Conservation (phyloP, 2,329 filamentous ascomycete genomes). For the Fusarium siculi region DNA sequence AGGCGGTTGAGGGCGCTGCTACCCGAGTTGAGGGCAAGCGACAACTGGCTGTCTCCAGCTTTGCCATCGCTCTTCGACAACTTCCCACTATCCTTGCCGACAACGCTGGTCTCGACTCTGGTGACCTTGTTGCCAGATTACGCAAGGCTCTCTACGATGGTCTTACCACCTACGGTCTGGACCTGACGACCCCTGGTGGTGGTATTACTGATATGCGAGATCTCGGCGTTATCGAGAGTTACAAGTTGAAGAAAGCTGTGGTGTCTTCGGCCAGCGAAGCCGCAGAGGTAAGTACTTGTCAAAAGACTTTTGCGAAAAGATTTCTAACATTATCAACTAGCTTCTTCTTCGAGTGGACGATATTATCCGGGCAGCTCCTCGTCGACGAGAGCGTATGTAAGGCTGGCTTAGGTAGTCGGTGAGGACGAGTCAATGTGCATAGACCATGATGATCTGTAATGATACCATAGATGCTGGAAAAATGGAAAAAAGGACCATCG, state of each 20-base stretch:
- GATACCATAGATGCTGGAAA: conserved; percentile 51
- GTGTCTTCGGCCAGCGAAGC: conserved; percentile 96
- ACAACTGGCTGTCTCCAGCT: conserved; percentile 90
- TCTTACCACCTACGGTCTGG: conserved; percentile 89
- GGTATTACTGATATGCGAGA: conserved; percentile 97
- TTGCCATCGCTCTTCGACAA: conserved; percentile 89
- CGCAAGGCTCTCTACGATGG: conserved; percentile 96
- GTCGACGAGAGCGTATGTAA: conserved; percentile 59
- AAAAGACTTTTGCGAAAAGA: not conserved
- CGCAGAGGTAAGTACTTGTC: conserved; percentile 77
- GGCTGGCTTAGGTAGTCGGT: conserved; percentile 29
- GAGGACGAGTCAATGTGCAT: conserved; percentile 43
- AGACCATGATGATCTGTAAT: conserved; percentile 51
- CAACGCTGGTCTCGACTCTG: conserved; percentile 96
- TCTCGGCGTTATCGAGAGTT: conserved; percentile 94
- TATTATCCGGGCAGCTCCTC: conserved; percentile 93
- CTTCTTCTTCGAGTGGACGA: conserved; percentile 94
- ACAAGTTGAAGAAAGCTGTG: conserved; percentile 98
- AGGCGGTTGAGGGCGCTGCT: conserved; percentile 92
- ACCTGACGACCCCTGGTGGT: conserved; percentile 88
- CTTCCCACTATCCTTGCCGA: conserved; percentile 96
- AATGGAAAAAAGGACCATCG: conserved; percentile 44
- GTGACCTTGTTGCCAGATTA: conserved; percentile 89
- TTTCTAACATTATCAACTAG: conserved; percentile 56
- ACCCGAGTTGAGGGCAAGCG: conserved; percentile 97